These are phyloP conservation scores for Penicillium robsamsonii DNA, from an alignment of 495 filamentous ascomycete species.

Conservation along the genomic window DNA sequence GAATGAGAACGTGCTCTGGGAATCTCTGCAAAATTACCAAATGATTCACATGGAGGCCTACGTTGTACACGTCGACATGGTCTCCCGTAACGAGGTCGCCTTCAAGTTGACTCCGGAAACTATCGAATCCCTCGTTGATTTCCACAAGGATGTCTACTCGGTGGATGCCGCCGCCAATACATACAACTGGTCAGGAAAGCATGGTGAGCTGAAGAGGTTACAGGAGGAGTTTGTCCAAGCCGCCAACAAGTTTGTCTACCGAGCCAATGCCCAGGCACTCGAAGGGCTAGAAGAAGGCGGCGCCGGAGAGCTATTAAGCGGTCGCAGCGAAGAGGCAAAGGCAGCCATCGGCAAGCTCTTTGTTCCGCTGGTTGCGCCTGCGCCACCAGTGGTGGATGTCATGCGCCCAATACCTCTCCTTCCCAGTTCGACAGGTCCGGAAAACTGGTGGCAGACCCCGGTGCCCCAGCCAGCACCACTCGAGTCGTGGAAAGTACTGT, in stretches of 20 bases:
- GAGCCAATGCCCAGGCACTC: slow-evolving; percentile 82
- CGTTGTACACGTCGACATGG: slow-evolving; percentile 99
- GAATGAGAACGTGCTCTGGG: slow-evolving; percentile 83
- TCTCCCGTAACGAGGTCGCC: slow-evolving; percentile 93
- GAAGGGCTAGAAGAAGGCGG: slow-evolving; percentile 98
- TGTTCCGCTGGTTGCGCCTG: slow-evolving; percentile 86
- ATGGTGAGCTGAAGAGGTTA: slow-evolving; percentile 91
- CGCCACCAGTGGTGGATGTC: slow-evolving; percentile 88
- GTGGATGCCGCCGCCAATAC: slow-evolving; percentile 85
- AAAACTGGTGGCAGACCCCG: slow-evolving; percentile 73
- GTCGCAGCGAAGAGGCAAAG: slow-evolving; percentile 93
- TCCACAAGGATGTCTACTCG: slow-evolving; percentile 96
- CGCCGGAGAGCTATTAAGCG: slow-evolving; percentile 86
- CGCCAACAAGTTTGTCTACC: slow-evolving; percentile 95
- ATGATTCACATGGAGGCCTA: slow-evolving; percentile 95
- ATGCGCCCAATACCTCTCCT: slow-evolving; percentile 81
- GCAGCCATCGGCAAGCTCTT: slow-evolving; percentile 79
- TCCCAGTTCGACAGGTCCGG: slow-evolving; percentile 76
- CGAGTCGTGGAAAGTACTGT: slow-evolving; percentile 90
- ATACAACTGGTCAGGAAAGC: slow-evolving; percentile 97
- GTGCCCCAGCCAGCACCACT: slow-evolving; percentile 63
- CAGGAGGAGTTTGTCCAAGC: slow-evolving; percentile 98
- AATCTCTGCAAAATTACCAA: slow-evolving; percentile 91
- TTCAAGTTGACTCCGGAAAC: slow-evolving; percentile 98
- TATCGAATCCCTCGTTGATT: slow-evolving; percentile 92